Evolutionary conservation across 768 basidiomycete species (phyloP), one percentile per base, ranked within the genome.

Genomic region (Aureoboletus auriporus): DNA sequence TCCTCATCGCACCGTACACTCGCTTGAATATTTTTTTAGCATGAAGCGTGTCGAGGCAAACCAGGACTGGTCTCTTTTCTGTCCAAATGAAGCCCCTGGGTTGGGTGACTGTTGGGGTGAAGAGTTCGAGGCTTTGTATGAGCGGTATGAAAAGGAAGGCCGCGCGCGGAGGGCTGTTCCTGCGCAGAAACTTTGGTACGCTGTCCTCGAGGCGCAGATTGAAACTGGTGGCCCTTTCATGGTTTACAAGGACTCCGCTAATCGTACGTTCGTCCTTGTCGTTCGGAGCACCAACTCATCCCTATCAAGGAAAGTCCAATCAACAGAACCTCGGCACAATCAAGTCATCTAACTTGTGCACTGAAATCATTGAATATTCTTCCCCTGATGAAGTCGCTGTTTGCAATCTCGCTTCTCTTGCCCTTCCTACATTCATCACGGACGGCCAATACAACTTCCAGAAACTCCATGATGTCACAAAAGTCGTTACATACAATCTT

Each of bases 171-270:
- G 86, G 75, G 78, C 80, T 14, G 72, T 99, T 55, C 83, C 91
- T 39, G 96, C 96, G 3, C 96, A 98, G 69, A 97, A 98, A 71
- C 80, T 99, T 33, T 99, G 96, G 95, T 97, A 95, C 65, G 93
- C 93, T 30, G 84, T 98, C 57, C 74, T 98, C 35, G 96, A 98
- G 62, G 84, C 93, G 11, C 96, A 99, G 70, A 93, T 95, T 57
- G 95, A 99, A 73, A 99, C 96, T 1, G 96, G 96, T 42, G 87
- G 86, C n/a, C 96, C 96, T 0, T 99, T 97, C 75, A 98, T 98
- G 92, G 75, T 91, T 26, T 99, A 98, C 79, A 99, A 99, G 74
- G 95, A 98, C 63, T 80, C 92, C 35, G 86, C 89, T 50, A 99
- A 99, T 67, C 71, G 92, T 93, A 59, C 46, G 86, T 71, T 1